A percentile compares a stretch with the other conserved stretches of the same genome.
These are phyloP conservation scores for Dysphania ambrosioides DNA, from an alignment of 148 eudicot species.

Conservation along the genomic window DNA sequence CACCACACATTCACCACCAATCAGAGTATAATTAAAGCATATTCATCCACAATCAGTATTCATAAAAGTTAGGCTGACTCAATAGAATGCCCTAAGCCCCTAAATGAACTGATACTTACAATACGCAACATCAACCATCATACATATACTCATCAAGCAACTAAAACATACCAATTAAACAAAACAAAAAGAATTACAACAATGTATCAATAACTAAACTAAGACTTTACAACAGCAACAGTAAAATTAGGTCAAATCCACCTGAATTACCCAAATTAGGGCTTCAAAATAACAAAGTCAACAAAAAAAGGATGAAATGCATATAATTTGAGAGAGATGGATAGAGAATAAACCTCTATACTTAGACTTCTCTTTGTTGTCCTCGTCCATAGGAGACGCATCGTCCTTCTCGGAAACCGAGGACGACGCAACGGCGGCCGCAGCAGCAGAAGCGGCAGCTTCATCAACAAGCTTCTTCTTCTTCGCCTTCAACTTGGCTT, in stretches of 20 bases:
- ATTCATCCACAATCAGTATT: background rate
- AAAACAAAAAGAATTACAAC: too few relatives aligned
- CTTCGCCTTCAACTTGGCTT: slow-evolving; percentile 16
- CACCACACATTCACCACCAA: too few relatives aligned
- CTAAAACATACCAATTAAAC: background rate
- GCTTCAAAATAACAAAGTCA: background rate
- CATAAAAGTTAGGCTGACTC: too few relatives aligned
- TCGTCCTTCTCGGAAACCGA: slow-evolving; percentile 18
- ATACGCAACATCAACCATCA: background rate
- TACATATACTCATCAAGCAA: background rate
- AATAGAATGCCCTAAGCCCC: too few relatives aligned
- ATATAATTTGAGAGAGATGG: background rate
- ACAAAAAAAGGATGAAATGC: background rate
- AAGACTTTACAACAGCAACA: background rate
- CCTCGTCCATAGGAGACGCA: slow-evolving; percentile 8
- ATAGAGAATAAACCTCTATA: slow-evolving; percentile 26
- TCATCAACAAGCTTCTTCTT: background rate
- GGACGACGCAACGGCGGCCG: slow-evolving; percentile 23
- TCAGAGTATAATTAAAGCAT: background rate
- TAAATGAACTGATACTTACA: too few relatives aligned
- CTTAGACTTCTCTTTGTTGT: slow-evolving; percentile 28
- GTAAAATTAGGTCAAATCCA: background rate
- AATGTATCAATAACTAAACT: too few relatives aligned
- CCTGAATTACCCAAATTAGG: background rate
- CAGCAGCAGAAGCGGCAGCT: slow-evolving; percentile 9